phyloP scores from a whole-genome alignment of 495 filamentous ascomycete species.

The Cercophora newfieldiana region DNA sequence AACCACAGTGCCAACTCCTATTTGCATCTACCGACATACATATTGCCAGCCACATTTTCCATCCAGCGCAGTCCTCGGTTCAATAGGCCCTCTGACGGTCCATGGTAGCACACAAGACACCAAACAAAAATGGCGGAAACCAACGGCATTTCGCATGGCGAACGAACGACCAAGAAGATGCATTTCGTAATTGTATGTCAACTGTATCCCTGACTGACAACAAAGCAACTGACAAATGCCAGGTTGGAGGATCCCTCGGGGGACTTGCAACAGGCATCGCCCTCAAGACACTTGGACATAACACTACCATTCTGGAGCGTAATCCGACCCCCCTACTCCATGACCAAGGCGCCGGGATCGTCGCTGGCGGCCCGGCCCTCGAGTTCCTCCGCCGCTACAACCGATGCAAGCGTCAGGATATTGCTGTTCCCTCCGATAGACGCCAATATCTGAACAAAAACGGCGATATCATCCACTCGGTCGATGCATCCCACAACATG shows the following conservation, averaged over 20 bases:
- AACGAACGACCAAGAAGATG: not conserved
- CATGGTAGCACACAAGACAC: too few species aligned
- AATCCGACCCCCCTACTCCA: constrained; percentile 47
- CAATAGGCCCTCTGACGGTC: too few species aligned
- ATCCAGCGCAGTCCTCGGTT: too few species aligned
- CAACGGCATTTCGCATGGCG: not conserved
- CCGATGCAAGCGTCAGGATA: constrained; percentile 30
- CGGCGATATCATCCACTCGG: constrained; percentile 44
- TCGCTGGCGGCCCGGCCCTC: constrained; percentile 42
- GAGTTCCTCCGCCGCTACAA: constrained; percentile 40
- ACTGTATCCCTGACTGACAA: not conserved
- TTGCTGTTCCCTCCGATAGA: constrained; percentile 37
- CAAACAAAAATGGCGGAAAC: not conserved
- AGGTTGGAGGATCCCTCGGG: constrained; percentile 54
- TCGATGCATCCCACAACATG: constrained; percentile 47
- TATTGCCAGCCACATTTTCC: too few species aligned
- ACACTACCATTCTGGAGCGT: constrained; percentile 56
- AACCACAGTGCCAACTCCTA: too few species aligned
- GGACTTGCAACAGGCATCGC: constrained; percentile 50
- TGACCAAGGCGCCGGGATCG: constrained; percentile 59
- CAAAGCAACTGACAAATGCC: not conserved
- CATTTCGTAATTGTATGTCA: not conserved
- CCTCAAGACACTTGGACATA: constrained; percentile 49
- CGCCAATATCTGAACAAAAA: constrained; percentile 47
- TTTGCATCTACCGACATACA: too few species aligned